Conservation (phyloP, 805 yeast species). For the Kuraishia cidri region DNA sequence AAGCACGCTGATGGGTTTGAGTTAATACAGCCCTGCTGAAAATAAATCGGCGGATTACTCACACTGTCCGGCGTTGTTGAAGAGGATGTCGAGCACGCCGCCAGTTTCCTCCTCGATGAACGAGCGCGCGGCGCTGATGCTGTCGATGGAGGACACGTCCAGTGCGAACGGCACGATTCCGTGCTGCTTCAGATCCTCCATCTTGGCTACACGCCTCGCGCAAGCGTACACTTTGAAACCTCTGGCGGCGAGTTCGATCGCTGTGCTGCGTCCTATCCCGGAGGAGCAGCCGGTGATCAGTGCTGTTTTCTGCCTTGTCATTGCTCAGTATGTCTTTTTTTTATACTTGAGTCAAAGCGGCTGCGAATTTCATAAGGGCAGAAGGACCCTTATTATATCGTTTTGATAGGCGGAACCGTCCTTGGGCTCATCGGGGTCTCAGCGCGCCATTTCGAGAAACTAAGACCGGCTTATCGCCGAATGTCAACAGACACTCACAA, state of each 20-base stretch:
- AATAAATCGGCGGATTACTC: background rate
- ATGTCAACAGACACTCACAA: too few relatives aligned
- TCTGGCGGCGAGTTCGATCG: conserved; percentile 30
- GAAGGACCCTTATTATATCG: too few relatives aligned
- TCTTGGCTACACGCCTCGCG: conserved; percentile 57
- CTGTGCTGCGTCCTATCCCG: conserved; percentile 46
- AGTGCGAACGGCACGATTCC: conserved; percentile 37
- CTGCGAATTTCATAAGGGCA: too few relatives aligned
- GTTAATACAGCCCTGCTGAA: background rate
- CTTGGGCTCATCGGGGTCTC: too few relatives aligned
- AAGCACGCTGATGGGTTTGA: background rate
- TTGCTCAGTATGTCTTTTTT: too few relatives aligned
- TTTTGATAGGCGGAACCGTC: too few relatives aligned
- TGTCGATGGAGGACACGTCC: conserved; percentile 48
- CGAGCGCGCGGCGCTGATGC: conserved; percentile 33
- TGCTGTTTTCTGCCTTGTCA: conserved; percentile 22
- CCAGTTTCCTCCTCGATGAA: conserved; percentile 31
- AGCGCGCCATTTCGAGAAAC: too few relatives aligned
- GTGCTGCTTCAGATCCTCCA: conserved; percentile 39
- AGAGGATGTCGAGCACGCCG: conserved; percentile 48
- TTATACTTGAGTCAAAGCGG: too few relatives aligned
- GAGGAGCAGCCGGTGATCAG: conserved; percentile 53
- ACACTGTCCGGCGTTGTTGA: conserved; percentile 66
- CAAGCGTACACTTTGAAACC: conserved; percentile 60
- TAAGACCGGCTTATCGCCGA: too few relatives aligned